These are phyloP conservation scores for Vitis vinifera DNA, from an alignment of 164 flowering plant genomes.

Conservation along the genomic window ASM3070453v1 NC_081806.1:2136501-2137000, in stretches of 20 bases:
- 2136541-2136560: conserved; percentile 62
- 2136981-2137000: conserved; percentile 69
- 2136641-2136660: conserved; percentile 38
- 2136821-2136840: conserved; percentile 19
- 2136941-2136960: conserved; percentile 82
- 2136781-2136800: conserved; percentile 40
- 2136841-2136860: conserved; percentile 76
- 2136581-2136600: conserved; percentile 92
- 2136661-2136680: conserved; percentile 58
- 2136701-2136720: conserved; percentile 75
- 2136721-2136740: conserved; percentile 60
- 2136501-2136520: conserved; percentile 19
- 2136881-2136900: conserved; percentile 45
- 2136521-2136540: conserved; percentile 62
- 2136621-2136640: conserved; percentile 53
- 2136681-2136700: conserved; percentile 89
- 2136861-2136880: conserved; percentile 74
- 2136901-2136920: conserved; percentile 55
- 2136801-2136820: conserved; percentile 3
- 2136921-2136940: conserved; percentile 42
- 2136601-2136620: conserved; percentile 73
- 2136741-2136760: conserved; percentile 79
- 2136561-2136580: conserved; percentile 74
- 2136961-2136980: conserved; percentile 67
- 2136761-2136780: conserved; percentile 40